Evolutionary conservation across 2,329 filamentous ascomycete genomes (phyloP), one percentile per base, ranked within the genome.

Genomic region (Fusarium cyanostomum): DNA sequence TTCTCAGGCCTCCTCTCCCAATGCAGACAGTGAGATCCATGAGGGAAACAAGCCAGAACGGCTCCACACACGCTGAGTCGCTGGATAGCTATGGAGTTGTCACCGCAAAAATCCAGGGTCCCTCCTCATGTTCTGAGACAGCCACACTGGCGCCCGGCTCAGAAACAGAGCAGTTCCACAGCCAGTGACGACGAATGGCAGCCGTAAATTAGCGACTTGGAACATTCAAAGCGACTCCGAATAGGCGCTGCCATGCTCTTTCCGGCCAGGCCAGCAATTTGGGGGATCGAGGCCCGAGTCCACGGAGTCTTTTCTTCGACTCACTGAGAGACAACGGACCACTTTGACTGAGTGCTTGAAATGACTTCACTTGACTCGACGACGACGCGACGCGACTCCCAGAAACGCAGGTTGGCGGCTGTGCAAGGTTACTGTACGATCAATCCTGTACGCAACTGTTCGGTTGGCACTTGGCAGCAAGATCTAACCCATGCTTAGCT

Each of bases 71-170:
- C 56, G 35, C 38, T 43, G 45, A 52, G 44, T 43, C 44, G 52
- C 31, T 11, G 27, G 39, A 28, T 33, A 48, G 50, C 39, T 31
- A 52, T 57, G 51, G 52, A 49, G 56, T 39, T 45, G 38, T 46
- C 30, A 43, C 18, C 41, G 49, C 39, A 50, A 53, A 53, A 64
- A 67, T 66, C 35, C 64, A 67, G 59, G 68, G 66, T 64, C 58
- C 58, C 68, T 64, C 52, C 37, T 56, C 33, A 48, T 56, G 18
- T 60, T 64, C 59, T 70, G 62, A 71, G 68, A 71, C 68, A 71
- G 54, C 56, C 53, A 44, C 55, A 59, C 62, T 56, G 56, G 64
- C 52, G 52, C 60, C 56, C 44, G 59, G 61, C 49, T 69, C 49
- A 62, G 55, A 70, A 67, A 69, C 67, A 60, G 34, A 30, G 57